Evolutionary conservation across 176 grass and related monocot genomes (phyloP).

Genomic region (Poa pratensis): DNA sequence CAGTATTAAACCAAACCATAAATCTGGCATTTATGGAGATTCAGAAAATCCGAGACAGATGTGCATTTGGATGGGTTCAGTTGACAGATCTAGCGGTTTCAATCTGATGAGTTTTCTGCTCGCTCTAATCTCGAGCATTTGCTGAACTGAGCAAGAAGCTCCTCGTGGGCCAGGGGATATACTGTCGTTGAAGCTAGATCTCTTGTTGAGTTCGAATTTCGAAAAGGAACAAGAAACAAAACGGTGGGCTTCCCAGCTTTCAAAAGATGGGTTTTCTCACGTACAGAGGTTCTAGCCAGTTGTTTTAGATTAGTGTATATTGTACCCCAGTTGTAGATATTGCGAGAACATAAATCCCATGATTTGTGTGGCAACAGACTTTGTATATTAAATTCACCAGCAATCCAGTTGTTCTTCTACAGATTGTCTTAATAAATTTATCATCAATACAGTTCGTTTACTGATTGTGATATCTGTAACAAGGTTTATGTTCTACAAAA

Average conservation of each 20-base stretch:
- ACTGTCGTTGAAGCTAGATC: background rate
- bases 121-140: constrained; percentile 8
- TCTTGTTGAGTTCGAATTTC: constrained; percentile 1
- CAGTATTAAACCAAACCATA: constrained; percentile 51
- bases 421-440: background rate
- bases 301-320: background rate
- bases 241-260: background rate
- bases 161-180: background rate
- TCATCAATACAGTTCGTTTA: background rate
- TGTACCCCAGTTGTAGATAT: constrained; percentile 41
- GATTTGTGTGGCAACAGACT: background rate
- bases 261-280: background rate
- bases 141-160: constrained; percentile 10
- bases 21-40: constrained; percentile 62
- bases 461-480: background rate
- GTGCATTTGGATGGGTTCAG: constrained; percentile 84
- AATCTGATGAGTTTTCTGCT: constrained; percentile 45
- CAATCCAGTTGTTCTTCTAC: background rate
- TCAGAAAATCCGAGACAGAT: constrained; percentile 79
- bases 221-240: background rate
- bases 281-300: constrained; percentile 5
- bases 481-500: background rate
- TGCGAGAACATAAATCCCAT: background rate
- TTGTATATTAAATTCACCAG: background rate
- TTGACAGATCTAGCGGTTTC: constrained; percentile 72